Percentiles rank a stretch among this genome's conserved stretches.
Evolutionary conservation across 768 basidiomycete genomes (phyloP).

Genomic region (Gymnopilus junonius): DNA sequence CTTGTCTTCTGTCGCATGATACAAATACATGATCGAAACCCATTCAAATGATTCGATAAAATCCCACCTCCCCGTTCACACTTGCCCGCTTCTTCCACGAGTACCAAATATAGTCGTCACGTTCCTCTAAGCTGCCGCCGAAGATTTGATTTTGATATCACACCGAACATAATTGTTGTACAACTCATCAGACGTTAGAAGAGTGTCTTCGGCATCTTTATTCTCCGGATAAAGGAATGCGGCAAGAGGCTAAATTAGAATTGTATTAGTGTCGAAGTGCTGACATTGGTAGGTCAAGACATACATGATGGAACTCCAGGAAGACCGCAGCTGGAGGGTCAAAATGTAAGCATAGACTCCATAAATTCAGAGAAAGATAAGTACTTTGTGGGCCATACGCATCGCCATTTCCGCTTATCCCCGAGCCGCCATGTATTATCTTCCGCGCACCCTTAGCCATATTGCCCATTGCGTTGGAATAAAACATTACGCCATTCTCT

Average conservation of each 20-base stretch:
- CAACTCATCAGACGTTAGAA: conserved; percentile 70
- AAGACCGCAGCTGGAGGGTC: conserved; percentile 57
- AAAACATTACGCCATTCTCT: conserved; percentile 82
- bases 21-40: neutral
- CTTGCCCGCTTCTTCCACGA: neutral
- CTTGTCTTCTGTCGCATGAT: neutral
- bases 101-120: neutral
- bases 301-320: conserved; percentile 70
- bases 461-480: conserved; percentile 61
- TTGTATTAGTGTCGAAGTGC: conserved; percentile 4
- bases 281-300: neutral
- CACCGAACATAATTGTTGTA: conserved; percentile 74
- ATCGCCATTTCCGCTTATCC: conserved; percentile 53
- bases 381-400: conserved; percentile 63
- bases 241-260: conserved; percentile 51
- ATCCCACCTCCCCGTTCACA: neutral
- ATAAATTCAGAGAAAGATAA: conserved; percentile 25
- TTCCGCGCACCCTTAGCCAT: conserved; percentile 59
- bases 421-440: conserved; percentile 78
- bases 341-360: conserved; percentile 6
- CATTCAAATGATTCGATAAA: neutral
- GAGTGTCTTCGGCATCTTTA: conserved; percentile 62
- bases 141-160: conserved; percentile 41
- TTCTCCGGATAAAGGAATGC: conserved; percentile 66
- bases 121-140: neutral